These are phyloP conservation scores for Plasmopara halstedii DNA, from an alignment of 352 stramenopile species.

Conservation along the genomic window DNA sequence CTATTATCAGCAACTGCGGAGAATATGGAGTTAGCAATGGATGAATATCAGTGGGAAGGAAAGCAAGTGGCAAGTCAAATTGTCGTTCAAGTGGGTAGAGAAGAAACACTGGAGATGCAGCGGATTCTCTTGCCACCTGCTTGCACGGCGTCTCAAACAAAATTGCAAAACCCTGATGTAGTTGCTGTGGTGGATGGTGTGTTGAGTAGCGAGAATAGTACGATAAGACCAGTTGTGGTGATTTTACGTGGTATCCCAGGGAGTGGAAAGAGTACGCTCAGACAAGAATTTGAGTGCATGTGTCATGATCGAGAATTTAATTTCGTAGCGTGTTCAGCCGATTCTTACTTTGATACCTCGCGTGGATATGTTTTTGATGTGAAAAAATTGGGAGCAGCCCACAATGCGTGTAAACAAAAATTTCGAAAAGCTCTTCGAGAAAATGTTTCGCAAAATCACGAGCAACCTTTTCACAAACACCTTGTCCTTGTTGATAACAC, in stretches of 20 bases:
- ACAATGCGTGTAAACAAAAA: conserved; percentile 34
- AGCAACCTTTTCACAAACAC: conserved; percentile 7
- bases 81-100: conserved; percentile 5
- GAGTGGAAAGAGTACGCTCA: conserved; percentile 62
- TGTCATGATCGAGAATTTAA: conserved; percentile 18
- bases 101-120: conserved; percentile 17
- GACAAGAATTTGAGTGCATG: conserved; percentile 32
- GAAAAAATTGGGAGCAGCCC: conserved; percentile 36
- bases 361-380: conserved; percentile 60
- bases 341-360: conserved; percentile 55
- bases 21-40: background rate
- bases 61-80: conserved; percentile 13
- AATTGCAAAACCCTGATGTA: conserved; percentile 28
- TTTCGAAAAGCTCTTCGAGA: conserved; percentile 31
- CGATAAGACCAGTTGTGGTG: conserved; percentile 29
- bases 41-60: conserved; percentile 24
- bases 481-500: conserved; percentile 74
- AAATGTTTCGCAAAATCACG: conserved; percentile 1
- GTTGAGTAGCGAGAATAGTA: conserved; percentile 16
- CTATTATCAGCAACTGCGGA: conserved; percentile 10
- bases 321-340: conserved; percentile 45
- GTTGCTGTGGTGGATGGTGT: conserved; percentile 30
- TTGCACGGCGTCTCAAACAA: background rate
- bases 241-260: conserved; percentile 66
- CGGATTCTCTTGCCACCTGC: conserved; percentile 17